These are phyloP conservation scores for Claviceps cyperi DNA, from an alignment of 2,329 filamentous ascomycete species.

Conservation along the genomic window DNA sequence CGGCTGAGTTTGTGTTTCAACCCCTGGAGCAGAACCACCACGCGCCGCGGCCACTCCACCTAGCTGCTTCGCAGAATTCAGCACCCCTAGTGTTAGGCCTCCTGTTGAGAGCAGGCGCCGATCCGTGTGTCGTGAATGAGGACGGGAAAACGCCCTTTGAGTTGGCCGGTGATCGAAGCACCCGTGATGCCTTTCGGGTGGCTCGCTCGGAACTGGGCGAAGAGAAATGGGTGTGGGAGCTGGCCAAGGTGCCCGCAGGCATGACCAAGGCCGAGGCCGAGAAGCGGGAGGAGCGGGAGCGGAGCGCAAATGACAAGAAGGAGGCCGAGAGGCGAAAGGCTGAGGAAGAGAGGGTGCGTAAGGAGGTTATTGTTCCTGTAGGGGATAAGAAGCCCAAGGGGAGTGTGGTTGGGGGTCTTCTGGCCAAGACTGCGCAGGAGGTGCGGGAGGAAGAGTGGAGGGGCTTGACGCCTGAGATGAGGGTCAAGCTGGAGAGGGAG, in stretches of 20 bases:
- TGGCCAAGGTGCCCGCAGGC: constrained; percentile 54
- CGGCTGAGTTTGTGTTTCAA: constrained; percentile 59
- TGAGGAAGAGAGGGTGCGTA: constrained; percentile 58
- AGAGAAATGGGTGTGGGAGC: constrained; percentile 61
- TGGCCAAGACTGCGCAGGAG: constrained; percentile 64
- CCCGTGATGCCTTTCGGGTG: constrained; percentile 81
- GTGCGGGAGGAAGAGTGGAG: constrained; percentile 69
- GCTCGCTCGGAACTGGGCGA: constrained; percentile 75
- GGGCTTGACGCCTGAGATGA: constrained; percentile 79
- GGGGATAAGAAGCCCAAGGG: constrained; percentile 35
- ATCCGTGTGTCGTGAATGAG: constrained; percentile 54
- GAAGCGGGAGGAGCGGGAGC: constrained; percentile 53
- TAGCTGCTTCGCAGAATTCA: constrained; percentile 70
- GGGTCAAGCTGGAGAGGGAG: constrained; percentile 71
- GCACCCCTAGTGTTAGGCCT: constrained; percentile 65
- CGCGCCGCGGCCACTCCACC: constrained; percentile 68
- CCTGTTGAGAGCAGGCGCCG: constrained; percentile 56
- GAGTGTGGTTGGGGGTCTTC: constrained; percentile 35
- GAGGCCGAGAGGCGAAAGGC: constrained; percentile 56
- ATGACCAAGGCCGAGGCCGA: constrained; percentile 61
- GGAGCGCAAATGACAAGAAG: constrained; percentile 49
- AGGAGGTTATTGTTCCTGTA: constrained; percentile 46
- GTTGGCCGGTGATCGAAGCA: constrained; percentile 69
- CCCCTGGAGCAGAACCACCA: constrained; percentile 62
- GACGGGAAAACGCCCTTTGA: constrained; percentile 83